A percentile compares a stretch with the other conserved stretches of the same genome.
Evolutionary conservation across 2,329 filamentous ascomycete species (phyloP).

Genomic region (Aspergillus melleus): DNA sequence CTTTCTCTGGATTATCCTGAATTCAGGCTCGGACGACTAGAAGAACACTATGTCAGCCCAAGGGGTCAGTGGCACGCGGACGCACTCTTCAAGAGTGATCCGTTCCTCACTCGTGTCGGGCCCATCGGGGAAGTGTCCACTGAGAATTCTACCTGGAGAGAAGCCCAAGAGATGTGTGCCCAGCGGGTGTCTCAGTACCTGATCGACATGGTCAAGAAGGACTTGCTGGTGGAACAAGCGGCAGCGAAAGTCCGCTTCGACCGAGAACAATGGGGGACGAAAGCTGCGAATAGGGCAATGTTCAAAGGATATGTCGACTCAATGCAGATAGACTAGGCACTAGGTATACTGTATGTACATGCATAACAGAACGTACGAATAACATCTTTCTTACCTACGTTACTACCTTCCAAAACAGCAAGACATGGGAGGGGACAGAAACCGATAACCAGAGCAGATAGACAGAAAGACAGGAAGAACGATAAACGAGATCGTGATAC

Average conservation of each 20-base stretch:
- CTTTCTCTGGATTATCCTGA: constrained; percentile 23
- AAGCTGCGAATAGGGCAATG: background rate
- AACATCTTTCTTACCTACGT: background rate
- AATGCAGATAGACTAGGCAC: background rate
- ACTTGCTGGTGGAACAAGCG: constrained; percentile 11
- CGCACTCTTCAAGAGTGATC: constrained; percentile 26
- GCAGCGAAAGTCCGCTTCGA: background rate
- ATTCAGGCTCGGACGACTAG: constrained; percentile 13
- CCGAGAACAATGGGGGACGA: background rate
- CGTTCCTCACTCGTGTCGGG: constrained; percentile 31
- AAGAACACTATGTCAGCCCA: constrained; percentile 11
- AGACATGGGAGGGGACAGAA: too few species aligned
- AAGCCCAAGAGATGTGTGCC: constrained; percentile 25
- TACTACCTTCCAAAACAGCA: background rate
- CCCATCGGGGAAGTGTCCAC: constrained; percentile 22
- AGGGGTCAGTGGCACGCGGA: constrained; percentile 18
- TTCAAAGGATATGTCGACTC: background rate
- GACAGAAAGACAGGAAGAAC: background rate
- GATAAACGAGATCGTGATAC: background rate
- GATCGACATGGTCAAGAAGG: constrained; percentile 29
- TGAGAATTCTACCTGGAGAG: constrained; percentile 3
- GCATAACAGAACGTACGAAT: too few species aligned
- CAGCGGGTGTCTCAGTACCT: constrained; percentile 29
- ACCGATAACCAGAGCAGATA: too few species aligned
- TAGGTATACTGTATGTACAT: too few species aligned